Conservation (phyloP, 116 monocot genomes). For the Iris pallida region DNA sequence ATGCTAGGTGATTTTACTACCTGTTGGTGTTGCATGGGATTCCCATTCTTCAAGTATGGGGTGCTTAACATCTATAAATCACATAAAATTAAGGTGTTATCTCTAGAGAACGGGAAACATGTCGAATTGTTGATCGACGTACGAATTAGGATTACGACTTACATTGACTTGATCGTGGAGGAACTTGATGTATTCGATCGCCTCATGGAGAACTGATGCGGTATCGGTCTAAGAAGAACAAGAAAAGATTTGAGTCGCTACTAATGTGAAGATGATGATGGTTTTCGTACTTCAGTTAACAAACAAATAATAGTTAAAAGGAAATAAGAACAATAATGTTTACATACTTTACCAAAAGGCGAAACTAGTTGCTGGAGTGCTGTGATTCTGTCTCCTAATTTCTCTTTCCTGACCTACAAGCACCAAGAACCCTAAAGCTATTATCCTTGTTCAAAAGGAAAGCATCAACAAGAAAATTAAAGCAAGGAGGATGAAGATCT, state of each 20-base stretch:
- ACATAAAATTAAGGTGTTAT: conserved; percentile 1
- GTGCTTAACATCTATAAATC: conserved; percentile 18
- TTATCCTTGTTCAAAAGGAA: conserved; percentile 12
- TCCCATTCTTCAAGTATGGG: conserved; percentile 34
- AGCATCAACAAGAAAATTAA: conserved; percentile 3
- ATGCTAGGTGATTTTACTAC: conserved; percentile 7
- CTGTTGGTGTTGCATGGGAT: conserved; percentile 36
- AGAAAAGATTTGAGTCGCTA: too few species aligned
- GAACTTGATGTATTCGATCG: conserved; percentile 54
- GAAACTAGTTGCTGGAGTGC: conserved; percentile 49
- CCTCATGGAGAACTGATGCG: conserved; percentile 58
- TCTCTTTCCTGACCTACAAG: conserved; percentile 30
- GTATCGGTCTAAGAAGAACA: conserved; percentile 43
- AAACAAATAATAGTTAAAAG: not conserved
- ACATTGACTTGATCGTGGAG: conserved; percentile 57
- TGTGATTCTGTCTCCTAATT: conserved; percentile 49
- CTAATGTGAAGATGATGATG: too few species aligned
- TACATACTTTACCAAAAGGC: conserved; percentile 48
- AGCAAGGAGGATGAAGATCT: not conserved
- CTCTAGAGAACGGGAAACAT: too few species aligned
- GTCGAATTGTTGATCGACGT: too few species aligned
- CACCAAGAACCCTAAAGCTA: conserved; percentile 7
- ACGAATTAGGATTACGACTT: conserved; percentile 11
- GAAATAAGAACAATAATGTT: conserved; percentile 2
- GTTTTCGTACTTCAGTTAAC: too few species aligned